phyloP scores from a whole-genome alignment of 805 yeast genomes.

The Barnettozyma wickerhamii region DNA sequence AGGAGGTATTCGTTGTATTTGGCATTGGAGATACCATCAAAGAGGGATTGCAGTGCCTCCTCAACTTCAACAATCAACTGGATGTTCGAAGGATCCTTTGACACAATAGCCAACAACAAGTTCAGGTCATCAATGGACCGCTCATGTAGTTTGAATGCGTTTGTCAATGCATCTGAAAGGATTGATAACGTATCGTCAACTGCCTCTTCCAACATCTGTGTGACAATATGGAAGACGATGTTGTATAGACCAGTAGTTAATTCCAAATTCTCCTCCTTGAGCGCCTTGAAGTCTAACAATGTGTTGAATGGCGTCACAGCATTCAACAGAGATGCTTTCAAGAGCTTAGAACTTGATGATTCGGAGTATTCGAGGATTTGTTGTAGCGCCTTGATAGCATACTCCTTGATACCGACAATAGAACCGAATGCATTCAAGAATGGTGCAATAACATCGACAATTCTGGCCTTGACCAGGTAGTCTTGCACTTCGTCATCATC shows the following conservation, averaged over 20 bases:
- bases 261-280: slow-evolving; percentile 18
- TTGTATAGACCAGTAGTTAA: slow-evolving; percentile 21
- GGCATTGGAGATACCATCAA: slow-evolving; percentile 41
- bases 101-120: slow-evolving; percentile 59
- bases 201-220: slow-evolving; percentile 46
- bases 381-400: slow-evolving; percentile 28
- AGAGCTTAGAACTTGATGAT: slow-evolving; percentile 27
- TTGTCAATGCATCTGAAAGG: slow-evolving; percentile 63
- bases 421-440: slow-evolving; percentile 49
- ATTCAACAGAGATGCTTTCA: slow-evolving; percentile 37
- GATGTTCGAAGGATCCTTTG: slow-evolving; percentile 70
- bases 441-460: slow-evolving; percentile 50
- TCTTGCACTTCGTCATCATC: slow-evolving; percentile 13
- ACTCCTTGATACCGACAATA: slow-evolving; percentile 26
- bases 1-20: slow-evolving; percentile 46
- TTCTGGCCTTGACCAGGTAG: slow-evolving; percentile 43
- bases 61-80: slow-evolving; percentile 62
- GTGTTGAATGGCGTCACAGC: slow-evolving; percentile 48
- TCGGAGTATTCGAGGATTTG: slow-evolving; percentile 23
- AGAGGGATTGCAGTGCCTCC: slow-evolving; percentile 60
- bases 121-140: slow-evolving; percentile 35
- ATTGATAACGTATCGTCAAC: slow-evolving; percentile 79
- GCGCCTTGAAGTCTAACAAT: slow-evolving; percentile 25
- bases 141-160: slow-evolving; percentile 47
- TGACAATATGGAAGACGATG: slow-evolving; percentile 26